These are phyloP conservation scores for Alternaria infectoria DNA, from an alignment of 2,329 filamentous ascomycete species.

Conservation along the genomic window DNA sequence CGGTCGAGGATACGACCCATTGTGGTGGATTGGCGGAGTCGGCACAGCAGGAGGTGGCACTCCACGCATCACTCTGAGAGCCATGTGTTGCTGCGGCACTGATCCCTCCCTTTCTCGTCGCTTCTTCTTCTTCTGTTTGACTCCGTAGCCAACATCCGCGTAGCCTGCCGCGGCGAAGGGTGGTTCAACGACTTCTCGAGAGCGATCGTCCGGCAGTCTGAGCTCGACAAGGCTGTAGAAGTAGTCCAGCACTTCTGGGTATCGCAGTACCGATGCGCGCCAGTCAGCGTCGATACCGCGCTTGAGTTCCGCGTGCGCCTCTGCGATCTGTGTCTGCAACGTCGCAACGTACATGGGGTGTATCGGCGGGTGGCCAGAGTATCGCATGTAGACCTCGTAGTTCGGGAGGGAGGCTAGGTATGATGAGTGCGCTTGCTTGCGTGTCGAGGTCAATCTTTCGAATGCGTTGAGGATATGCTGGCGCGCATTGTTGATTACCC, in stretches of 20 bases:
- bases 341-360: slow-evolving; percentile 49
- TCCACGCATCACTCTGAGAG: slow-evolving; percentile 33
- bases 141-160: slow-evolving; percentile 42
- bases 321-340: slow-evolving; percentile 61
- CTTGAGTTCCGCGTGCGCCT: slow-evolving; percentile 71
- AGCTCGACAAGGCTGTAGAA: slow-evolving; percentile 75
- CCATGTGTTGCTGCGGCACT: slow-evolving; percentile 23
- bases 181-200: slow-evolving; percentile 47
- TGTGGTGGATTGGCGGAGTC: slow-evolving; percentile 41
- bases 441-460: slow-evolving; percentile 48
- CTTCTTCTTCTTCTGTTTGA: slow-evolving; percentile 44
- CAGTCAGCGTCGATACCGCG: slow-evolving; percentile 80
- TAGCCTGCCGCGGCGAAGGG: slow-evolving; percentile 49
- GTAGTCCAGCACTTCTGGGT: slow-evolving; percentile 81
- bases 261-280: slow-evolving; percentile 75
- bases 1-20: slow-evolving; percentile 32
- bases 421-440: slow-evolving; percentile 50
- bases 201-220: slow-evolving; percentile 64
- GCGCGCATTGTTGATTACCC: slow-evolving; percentile 55
- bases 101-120: slow-evolving; percentile 40
- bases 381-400: slow-evolving; percentile 56
- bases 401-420: slow-evolving; percentile 54
- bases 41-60: slow-evolving; percentile 39
- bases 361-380: slow-evolving; percentile 53
- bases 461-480: slow-evolving; percentile 54